Evolutionary conservation across 2,329 filamentous ascomycete genomes (phyloP).

Genomic region (Aureobasidium lini): DNA sequence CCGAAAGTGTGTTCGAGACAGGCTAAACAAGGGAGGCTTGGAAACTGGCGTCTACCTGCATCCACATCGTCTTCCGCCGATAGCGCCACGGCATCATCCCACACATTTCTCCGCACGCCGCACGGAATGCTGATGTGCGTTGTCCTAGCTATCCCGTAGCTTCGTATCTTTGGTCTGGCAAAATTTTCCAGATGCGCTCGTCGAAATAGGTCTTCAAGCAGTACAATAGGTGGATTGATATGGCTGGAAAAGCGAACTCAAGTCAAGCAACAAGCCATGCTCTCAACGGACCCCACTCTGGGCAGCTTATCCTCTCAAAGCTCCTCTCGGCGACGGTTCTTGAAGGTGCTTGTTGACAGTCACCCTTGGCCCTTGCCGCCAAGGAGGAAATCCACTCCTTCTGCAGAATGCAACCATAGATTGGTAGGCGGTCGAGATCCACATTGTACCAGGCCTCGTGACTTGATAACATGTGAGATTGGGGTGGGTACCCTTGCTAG

Average conservation of each 20-base stretch:
- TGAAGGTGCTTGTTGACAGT: constrained; percentile 1
- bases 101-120: constrained; percentile 4
- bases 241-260: neutral
- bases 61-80: neutral
- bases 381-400: neutral
- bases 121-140: neutral
- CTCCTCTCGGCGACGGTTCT: neutral
- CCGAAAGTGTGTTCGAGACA: neutral
- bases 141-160: neutral
- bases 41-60: neutral
- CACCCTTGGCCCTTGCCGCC: neutral
- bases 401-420: constrained; percentile 7
- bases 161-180: neutral
- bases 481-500: constrained; percentile 2
- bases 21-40: neutral
- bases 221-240: neutral
- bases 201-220: neutral
- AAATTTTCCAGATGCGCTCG: neutral
- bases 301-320: neutral
- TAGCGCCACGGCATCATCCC: constrained; percentile 5
- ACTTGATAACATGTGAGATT: neutral
- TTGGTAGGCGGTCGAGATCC: constrained; percentile 1
- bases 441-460: constrained; percentile 4
- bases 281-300: neutral
- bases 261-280: neutral